Conservation (phyloP, 73 alveolate species). For the Paramecium pentaurelia region DNA sequence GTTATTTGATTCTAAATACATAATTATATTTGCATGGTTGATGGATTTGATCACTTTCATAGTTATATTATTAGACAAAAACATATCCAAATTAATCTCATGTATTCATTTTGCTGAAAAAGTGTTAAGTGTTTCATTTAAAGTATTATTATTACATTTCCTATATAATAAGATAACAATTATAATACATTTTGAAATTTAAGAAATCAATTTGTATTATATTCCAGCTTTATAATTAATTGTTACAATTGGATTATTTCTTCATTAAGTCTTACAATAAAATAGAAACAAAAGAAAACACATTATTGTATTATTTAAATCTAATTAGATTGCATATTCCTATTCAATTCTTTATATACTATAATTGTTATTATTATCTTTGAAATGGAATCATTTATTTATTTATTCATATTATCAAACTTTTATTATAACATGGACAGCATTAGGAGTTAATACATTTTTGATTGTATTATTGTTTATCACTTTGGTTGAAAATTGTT, state of each 20-base stretch:
- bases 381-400: not conserved
- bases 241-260: not conserved
- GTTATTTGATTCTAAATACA: slow-evolving; percentile 26
- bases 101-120: not conserved
- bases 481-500: not conserved
- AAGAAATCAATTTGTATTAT: not conserved
- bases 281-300: not conserved
- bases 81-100: not conserved
- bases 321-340: not conserved
- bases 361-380: not conserved
- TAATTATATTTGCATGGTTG: slow-evolving; percentile 11
- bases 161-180: not conserved
- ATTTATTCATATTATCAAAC: not conserved
- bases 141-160: not conserved
- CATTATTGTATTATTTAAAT: not conserved
- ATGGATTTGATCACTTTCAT: not conserved
- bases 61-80: not conserved
- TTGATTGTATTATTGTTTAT: not conserved
- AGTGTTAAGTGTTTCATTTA: not conserved
- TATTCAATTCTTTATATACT: not conserved
- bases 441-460: not conserved
- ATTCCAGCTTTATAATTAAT: not conserved
- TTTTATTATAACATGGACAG: not conserved
- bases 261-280: not conserved
- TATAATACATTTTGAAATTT: not conserved